phyloP scores from a whole-genome alignment of 257 asterid genomes.

The Scutellaria galericulata region DNA sequence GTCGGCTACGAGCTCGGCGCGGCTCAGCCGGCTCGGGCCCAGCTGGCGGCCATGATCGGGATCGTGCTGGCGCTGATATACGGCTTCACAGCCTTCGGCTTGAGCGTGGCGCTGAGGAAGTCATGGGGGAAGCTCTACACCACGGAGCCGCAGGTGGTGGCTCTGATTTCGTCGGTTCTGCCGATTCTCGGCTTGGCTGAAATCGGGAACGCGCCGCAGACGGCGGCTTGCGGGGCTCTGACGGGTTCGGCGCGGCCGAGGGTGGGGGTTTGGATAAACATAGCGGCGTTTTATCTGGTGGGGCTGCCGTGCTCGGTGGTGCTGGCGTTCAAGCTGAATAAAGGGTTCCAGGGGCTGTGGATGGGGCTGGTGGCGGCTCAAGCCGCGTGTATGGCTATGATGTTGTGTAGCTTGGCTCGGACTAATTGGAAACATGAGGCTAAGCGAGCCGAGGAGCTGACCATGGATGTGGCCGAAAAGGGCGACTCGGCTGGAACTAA shows the following conservation, averaged over 20 bases:
- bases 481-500: slow-evolving; percentile 57
- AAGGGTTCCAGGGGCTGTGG: slow-evolving; percentile 81
- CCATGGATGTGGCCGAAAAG: slow-evolving; percentile 41
- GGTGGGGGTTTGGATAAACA: slow-evolving; percentile 68
- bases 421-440: slow-evolving; percentile 83
- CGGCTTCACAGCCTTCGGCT: slow-evolving; percentile 58
- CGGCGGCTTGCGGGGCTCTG: slow-evolving; percentile 79
- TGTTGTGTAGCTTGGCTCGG: slow-evolving; percentile 56
- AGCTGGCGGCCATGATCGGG: slow-evolving; percentile 56
- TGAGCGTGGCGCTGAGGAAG: slow-evolving; percentile 49
- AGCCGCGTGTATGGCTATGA: slow-evolving; percentile 54
- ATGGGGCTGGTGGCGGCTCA: slow-evolving; percentile 80
- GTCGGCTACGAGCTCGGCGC: slow-evolving; percentile 84
- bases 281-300: slow-evolving; percentile 77
- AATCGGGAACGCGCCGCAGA: slow-evolving; percentile 75
- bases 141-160: slow-evolving; percentile 54
- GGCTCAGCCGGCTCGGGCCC: slow-evolving; percentile 59
- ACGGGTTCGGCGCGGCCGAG: slow-evolving; percentile 82
- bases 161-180: slow-evolving; percentile 51
- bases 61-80: slow-evolving; percentile 42
- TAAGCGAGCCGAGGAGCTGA: slow-evolving; percentile 73
- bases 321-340: slow-evolving; percentile 57
- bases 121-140: slow-evolving; percentile 71
- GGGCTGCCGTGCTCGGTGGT: slow-evolving; percentile 73
- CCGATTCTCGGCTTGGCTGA: slow-evolving; percentile 81